Percentiles rank a stretch among this genome's conserved stretches.
phyloP scores from a whole-genome alignment of 164 flowering plant species.

The Vitis vinifera region DNA sequence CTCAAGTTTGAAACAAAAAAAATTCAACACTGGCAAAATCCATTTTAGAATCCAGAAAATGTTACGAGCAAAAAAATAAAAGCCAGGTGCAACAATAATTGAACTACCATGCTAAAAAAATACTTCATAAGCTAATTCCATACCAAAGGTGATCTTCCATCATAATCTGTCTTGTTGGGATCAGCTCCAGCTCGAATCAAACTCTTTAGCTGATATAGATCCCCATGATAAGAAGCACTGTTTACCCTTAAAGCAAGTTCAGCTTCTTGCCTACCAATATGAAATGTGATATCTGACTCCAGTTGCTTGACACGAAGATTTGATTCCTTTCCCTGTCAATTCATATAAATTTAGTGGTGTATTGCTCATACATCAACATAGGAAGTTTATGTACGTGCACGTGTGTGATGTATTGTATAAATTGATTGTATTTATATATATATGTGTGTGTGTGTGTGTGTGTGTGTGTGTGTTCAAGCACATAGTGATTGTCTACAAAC shows the following conservation, averaged over 20 bases:
- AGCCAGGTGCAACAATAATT: neutral
- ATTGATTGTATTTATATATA: too few species aligned
- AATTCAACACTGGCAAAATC: too few species aligned
- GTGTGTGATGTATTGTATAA: too few species aligned
- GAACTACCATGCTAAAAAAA: neutral
- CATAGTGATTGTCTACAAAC: too few species aligned
- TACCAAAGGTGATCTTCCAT: slow-evolving; percentile 98
- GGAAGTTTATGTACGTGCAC: too few species aligned
- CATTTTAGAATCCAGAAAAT: too few species aligned
- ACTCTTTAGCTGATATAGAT: slow-evolving; percentile 67
- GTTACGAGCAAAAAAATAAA: too few species aligned
- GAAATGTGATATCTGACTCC: slow-evolving; percentile 75
- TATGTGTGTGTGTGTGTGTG: too few species aligned
- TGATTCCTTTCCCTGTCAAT: slow-evolving; percentile 69
- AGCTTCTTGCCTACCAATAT: slow-evolving; percentile 81
- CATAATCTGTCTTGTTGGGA: slow-evolving; percentile 84
- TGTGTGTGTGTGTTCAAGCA: too few species aligned
- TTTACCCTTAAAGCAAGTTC: slow-evolving; percentile 83
- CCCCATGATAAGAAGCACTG: slow-evolving; percentile 84
- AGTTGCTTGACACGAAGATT: slow-evolving; percentile 61
- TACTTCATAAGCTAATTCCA: slow-evolving; percentile 7
- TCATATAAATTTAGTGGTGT: neutral
- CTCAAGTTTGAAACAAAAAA: too few species aligned
- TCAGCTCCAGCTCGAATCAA: slow-evolving; percentile 86
- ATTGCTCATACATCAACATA: neutral